Conservation (phyloP, 441 rosid species). For the Aleurites moluccanus region DNA sequence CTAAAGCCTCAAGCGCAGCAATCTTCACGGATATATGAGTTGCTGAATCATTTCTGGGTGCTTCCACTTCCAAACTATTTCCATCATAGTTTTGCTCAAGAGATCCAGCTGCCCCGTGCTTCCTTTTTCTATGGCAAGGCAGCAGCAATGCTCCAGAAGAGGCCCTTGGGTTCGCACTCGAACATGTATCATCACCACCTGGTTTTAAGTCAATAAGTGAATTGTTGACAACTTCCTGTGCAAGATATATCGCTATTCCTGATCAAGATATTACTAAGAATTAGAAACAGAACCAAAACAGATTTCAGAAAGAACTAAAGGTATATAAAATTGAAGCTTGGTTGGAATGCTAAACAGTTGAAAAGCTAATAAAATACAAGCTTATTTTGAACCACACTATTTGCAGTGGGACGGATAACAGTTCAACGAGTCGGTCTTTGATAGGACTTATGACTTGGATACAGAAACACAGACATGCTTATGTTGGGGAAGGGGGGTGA, state of each 20-base stretch:
- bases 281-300: constrained; percentile 25
- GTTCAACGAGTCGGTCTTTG: not conserved
- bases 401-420: not conserved
- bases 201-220: constrained; percentile 55
- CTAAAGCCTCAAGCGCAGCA: constrained; percentile 79
- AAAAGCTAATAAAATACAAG: not conserved
- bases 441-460: not conserved
- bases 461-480: not conserved
- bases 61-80: constrained; percentile 41
- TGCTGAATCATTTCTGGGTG: constrained; percentile 28
- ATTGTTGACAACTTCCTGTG: constrained; percentile 55
- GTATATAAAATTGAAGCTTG: not conserved
- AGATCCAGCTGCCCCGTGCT: constrained; percentile 41
- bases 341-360: not conserved
- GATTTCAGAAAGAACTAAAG: not conserved
- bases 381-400: not conserved
- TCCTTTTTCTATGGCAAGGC: constrained; percentile 60
- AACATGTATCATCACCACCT: constrained; percentile 30
- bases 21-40: constrained; percentile 53
- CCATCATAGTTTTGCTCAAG: constrained; percentile 40
- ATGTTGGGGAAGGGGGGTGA: not conserved
- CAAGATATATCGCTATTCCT: constrained; percentile 75
- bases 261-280: constrained; percentile 26
- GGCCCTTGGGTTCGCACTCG: constrained; percentile 32
- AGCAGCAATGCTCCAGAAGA: constrained; percentile 33